These are phyloP conservation scores for Psilocybe cubensis DNA, from an alignment of 768 basidiomycete genomes.

Conservation along the genomic window DNA sequence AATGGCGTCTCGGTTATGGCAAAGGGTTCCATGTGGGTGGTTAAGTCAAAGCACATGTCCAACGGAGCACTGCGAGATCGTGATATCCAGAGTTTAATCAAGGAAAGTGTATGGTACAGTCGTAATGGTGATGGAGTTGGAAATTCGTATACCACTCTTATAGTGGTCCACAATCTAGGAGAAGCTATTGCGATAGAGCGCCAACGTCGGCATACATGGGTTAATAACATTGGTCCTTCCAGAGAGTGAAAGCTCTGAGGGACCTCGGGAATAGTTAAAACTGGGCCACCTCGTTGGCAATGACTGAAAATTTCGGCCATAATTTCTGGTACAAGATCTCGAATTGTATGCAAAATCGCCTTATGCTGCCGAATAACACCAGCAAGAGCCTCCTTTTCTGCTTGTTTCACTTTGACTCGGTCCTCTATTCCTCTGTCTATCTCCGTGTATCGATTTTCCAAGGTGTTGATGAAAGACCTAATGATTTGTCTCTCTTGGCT, in stretches of 20 bases:
- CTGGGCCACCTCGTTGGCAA: not conserved
- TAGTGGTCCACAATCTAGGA: not conserved
- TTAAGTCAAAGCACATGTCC: not conserved
- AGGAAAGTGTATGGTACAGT: not conserved
- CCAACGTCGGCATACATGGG: not conserved
- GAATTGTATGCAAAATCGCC: not conserved
- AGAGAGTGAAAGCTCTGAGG: not conserved
- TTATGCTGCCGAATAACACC: not conserved
- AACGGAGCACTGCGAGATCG: not conserved
- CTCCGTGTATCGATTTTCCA: not conserved
- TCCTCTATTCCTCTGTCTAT: not conserved
- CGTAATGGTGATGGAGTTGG: not conserved
- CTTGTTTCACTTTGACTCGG: not conserved
- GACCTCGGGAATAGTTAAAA: not conserved
- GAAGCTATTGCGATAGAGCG: not conserved
- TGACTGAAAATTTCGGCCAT: conserved; percentile 2
- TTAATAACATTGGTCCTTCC: not conserved
- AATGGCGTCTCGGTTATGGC: not conserved
- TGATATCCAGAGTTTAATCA: not conserved
- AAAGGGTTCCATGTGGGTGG: not conserved
- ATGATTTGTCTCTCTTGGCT: not conserved
- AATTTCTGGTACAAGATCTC: not conserved
- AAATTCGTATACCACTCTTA: not conserved
- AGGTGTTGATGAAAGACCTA: not conserved
- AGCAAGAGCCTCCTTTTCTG: not conserved